Conservation (phyloP, 83 land plant species). For the Diphasiastrum complanatum region DNA sequence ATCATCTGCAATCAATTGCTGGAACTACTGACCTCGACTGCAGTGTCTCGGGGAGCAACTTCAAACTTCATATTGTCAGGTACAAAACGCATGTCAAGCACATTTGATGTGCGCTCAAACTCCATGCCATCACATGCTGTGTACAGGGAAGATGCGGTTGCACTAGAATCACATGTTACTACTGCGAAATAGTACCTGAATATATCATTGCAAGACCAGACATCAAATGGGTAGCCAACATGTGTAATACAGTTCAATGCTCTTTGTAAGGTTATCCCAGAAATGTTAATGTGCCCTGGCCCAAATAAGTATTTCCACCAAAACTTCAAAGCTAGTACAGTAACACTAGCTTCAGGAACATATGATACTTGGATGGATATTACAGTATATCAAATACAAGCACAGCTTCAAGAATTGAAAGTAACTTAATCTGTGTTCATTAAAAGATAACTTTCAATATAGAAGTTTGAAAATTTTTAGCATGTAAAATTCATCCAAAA, state of each 20-base stretch:
- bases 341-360: no score
- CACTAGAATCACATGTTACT: constrained; percentile 70
- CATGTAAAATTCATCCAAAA: not conserved
- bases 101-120: constrained; percentile 66
- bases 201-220: not conserved
- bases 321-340: no score
- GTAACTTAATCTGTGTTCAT: not conserved
- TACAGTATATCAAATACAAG: no score
- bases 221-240: not conserved
- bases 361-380: no score
- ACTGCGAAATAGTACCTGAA: constrained; percentile 86
- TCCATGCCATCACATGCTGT: constrained; percentile 79
- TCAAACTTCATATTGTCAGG: constrained; percentile 77
- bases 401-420: no score
- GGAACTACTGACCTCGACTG: constrained; percentile 53
- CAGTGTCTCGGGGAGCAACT: constrained; percentile 65
- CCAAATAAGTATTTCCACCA: no score
- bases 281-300: no score
- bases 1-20: not conserved
- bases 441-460: not conserved
- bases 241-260: not conserved
- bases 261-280: no score
- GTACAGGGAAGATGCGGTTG: constrained; percentile 70
- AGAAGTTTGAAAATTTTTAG: not conserved
- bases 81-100: constrained; percentile 73